phyloP scores from a whole-genome alignment of 495 filamentous ascomycete species.

The Barbatosphaeria neglecta region DNA sequence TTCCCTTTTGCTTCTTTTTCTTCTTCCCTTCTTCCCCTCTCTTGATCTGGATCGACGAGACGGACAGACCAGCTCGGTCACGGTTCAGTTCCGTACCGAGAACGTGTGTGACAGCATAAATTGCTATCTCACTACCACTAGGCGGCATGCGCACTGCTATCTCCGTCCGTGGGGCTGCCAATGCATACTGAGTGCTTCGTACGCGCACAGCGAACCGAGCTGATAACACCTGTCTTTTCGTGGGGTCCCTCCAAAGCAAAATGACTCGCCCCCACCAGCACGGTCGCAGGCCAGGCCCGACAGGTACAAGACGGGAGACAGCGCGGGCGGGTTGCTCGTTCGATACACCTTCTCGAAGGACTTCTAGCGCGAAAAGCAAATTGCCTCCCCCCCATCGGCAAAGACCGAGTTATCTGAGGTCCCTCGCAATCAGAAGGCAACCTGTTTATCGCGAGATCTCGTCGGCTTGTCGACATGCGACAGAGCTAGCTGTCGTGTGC shows the following conservation, averaged over 20 bases:
- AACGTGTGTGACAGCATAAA: not conserved
- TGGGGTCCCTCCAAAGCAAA: not conserved
- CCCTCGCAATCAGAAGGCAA: no score
- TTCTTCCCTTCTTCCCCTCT: not conserved
- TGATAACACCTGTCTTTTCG: not conserved
- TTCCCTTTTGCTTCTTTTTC: not conserved
- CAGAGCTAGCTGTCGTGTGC: no score
- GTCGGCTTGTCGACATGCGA: no score
- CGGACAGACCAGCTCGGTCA: not conserved
- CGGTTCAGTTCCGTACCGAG: not conserved
- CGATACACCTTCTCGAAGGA: not conserved
- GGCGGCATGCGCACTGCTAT: no score
- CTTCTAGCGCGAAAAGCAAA: not conserved
- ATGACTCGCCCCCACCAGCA: not conserved
- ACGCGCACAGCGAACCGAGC: no score
- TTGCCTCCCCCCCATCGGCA: not conserved
- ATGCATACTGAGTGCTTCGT: no score
- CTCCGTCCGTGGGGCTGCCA: no score
- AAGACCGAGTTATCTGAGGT: not conserved
- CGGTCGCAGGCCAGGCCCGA: not conserved
- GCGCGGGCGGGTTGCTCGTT: not conserved
- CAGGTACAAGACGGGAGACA: not conserved
- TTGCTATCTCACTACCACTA: no score
- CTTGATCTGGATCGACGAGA: not conserved
- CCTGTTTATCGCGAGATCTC: not conserved